A percentile compares a stretch with the other conserved stretches of the same genome.
phyloP scores from a whole-genome alignment of 2,329 filamentous ascomycete species.

The Waltergamsia citrina region DNA sequence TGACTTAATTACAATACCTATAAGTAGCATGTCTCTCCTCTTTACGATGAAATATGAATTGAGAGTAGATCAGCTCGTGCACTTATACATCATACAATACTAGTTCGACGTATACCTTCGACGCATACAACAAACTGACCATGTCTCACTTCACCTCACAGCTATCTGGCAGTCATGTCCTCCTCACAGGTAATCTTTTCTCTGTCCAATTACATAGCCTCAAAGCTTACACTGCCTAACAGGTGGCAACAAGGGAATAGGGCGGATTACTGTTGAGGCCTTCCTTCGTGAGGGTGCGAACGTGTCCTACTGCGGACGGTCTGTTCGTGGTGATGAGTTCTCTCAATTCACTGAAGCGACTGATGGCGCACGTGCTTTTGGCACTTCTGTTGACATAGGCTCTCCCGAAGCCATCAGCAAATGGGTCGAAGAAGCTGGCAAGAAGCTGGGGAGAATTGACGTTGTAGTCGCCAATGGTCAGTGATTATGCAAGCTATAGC shows the following conservation, averaged over 20 bases:
- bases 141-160: slow-evolving; percentile 8
- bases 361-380: slow-evolving; percentile 8
- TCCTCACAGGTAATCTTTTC: slow-evolving; percentile 6
- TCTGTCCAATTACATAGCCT: neutral
- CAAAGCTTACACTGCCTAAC: neutral
- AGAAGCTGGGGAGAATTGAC: slow-evolving; percentile 12
- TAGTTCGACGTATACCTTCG: too few species aligned
- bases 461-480: slow-evolving; percentile 13
- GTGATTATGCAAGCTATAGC: neutral
- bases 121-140: slow-evolving; percentile 7
- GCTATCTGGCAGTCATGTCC: slow-evolving; percentile 7
- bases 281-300: slow-evolving; percentile 15
- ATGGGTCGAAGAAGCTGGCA: slow-evolving; percentile 9
- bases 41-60: too few species aligned
- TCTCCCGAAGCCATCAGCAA: slow-evolving; percentile 6
- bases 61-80: too few species aligned
- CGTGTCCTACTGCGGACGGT: slow-evolving; percentile 14
- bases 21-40: too few species aligned
- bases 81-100: slow-evolving; percentile 1
- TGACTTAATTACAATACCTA: too few species aligned
- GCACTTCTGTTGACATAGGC: slow-evolving; percentile 12
- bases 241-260: slow-evolving; percentile 16
- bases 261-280: slow-evolving; percentile 10
- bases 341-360: slow-evolving; percentile 5
- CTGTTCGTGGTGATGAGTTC: slow-evolving; percentile 11